Evolutionary conservation across 1,139 yeast genomes (phyloP), one percentile per base, ranked within the genome.

Genomic region (Debaryomycetaceae sp.): DNA sequence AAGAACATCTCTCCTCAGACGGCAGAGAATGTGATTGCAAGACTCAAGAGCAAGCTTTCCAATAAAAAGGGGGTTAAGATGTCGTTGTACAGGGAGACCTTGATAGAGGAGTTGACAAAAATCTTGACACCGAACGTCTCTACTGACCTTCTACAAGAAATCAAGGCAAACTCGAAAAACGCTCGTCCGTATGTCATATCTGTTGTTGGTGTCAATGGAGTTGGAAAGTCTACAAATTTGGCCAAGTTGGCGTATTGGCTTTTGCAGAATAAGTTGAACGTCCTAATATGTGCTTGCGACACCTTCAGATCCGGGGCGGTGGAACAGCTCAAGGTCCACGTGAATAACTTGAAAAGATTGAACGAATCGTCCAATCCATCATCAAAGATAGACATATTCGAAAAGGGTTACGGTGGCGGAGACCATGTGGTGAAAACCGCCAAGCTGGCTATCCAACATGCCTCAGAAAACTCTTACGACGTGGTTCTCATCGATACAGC

Each of bases 271-370:
- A 83, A 91, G 60, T 77, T 88, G 61, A 83, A 81, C 55, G 96
- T 93, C 1, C 75, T 93, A 45, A 87, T 93, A 55, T 96, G 96
- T 38, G 99, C 99, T 0, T 93, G 99, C 68, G 99, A 93, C 68
- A 95, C 99, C 0, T 93, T 93, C 69, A 78, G 99, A 66, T 89
- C 97, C 0, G 99, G 99, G 41, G 99, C 99, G 0, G 98, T 93
- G 13, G 99, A 93, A 62, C 99, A 93, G 65, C 74, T 93, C 52
- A 83, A 93, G 55, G 97, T 93, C 2, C 99, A 93, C 66, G 99
- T 91, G 2, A 83, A 83, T 51, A 87, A 95, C 54, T 72, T 93
- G 50, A 81, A 84, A 45, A 82, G 82, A 47, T 62, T 73, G 43
- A 72, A 69, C 46, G 54, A 54, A 17, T 48, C 60, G 11, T 49